These are phyloP conservation scores for Ustilago hordei DNA, from an alignment of 1,284 basidiomycete species.

Conservation along the genomic window DNA sequence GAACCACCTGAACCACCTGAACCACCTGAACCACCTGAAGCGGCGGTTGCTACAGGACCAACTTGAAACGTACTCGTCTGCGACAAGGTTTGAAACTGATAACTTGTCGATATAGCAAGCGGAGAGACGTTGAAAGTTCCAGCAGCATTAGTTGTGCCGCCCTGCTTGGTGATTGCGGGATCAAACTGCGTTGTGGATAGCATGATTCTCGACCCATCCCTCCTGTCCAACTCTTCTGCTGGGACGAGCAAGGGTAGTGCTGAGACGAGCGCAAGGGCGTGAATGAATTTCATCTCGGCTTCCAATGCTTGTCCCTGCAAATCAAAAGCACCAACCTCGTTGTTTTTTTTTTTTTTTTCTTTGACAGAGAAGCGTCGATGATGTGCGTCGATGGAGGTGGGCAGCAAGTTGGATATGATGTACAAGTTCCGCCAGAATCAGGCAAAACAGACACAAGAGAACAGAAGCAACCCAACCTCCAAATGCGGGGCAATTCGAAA, in stretches of 20 bases:
- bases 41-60: not conserved
- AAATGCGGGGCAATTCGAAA: constrained; percentile 35
- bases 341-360: not conserved
- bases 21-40: not conserved
- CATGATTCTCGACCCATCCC: constrained; percentile 40
- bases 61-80: constrained; percentile 46
- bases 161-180: constrained; percentile 48
- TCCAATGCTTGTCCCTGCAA: too few species aligned
- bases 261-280: not conserved
- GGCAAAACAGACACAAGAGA: not conserved
- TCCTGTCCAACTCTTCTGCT: not conserved
- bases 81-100: constrained; percentile 29
- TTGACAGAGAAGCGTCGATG: too few species aligned
- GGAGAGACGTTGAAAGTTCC: constrained; percentile 60
- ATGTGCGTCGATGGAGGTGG: too few species aligned
- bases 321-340: too few species aligned
- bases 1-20: too few species aligned
- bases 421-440: too few species aligned
- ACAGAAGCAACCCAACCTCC: not conserved
- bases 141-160: constrained; percentile 57
- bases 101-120: constrained; percentile 42
- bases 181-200: constrained; percentile 48
- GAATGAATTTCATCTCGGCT: not conserved
- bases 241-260: not conserved
- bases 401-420: too few species aligned